Evolutionary conservation across 2,329 filamentous ascomycete genomes (phyloP).

Genomic region (Calcarisporium arbuscula): DNA sequence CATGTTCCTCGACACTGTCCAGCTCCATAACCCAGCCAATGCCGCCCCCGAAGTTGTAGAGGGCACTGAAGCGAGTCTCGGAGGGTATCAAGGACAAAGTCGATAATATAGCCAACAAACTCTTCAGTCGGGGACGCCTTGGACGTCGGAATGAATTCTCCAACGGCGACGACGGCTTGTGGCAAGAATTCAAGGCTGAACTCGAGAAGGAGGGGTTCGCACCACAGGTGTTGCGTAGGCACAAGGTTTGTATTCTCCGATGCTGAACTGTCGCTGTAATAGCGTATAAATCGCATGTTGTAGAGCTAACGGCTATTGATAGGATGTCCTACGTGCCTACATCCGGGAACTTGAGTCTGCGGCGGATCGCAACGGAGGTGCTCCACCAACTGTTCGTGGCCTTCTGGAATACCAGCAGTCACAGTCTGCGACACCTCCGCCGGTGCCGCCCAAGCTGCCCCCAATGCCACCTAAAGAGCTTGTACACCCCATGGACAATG

Average conservation of each 20-base stretch:
- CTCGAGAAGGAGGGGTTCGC: constrained; percentile 54
- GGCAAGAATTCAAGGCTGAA: constrained; percentile 53
- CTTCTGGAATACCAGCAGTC: constrained; percentile 40
- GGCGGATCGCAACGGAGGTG: constrained; percentile 33
- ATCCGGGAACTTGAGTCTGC: constrained; percentile 53
- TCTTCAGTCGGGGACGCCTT: constrained; percentile 43
- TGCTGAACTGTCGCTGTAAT: constrained; percentile 6
- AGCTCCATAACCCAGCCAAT: constrained; percentile 42
- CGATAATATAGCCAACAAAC: constrained; percentile 46
- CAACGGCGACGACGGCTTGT: constrained; percentile 43
- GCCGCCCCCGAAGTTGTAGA: constrained; percentile 24
- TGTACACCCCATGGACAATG: constrained; percentile 26
- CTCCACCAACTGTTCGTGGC: constrained; percentile 44
- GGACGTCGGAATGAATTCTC: constrained; percentile 31
- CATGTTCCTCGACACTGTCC: constrained; percentile 51
- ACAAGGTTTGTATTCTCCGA: constrained; percentile 43
- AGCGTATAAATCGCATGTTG: constrained; percentile 39
- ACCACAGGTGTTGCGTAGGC: constrained; percentile 43
- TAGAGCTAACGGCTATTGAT: constrained; percentile 19
- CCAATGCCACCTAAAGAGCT: constrained; percentile 30
- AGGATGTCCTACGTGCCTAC: constrained; percentile 56
- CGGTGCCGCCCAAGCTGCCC: constrained; percentile 11
- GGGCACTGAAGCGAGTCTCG: constrained; percentile 34
- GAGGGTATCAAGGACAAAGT: constrained; percentile 55
- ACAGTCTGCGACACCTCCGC: constrained; percentile 10